Evolutionary conservation across 495 filamentous ascomycete genomes (phyloP), one percentile per base, ranked within the genome.

Genomic region (Aspergillus sclerotiicarbonarius): DNA sequence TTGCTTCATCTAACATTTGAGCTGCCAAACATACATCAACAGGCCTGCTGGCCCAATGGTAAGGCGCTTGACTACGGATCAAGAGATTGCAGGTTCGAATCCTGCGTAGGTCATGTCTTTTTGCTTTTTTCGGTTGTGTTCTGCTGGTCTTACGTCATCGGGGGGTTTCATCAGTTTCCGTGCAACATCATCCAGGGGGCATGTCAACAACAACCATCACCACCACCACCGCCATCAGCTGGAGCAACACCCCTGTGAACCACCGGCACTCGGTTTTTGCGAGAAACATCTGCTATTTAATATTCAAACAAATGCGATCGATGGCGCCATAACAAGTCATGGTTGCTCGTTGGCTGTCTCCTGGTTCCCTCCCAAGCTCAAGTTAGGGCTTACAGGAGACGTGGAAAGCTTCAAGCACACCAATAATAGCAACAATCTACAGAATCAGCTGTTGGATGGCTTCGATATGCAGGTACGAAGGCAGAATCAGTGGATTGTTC

Each of bases 1-100:
- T 35, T 41, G 37, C 37, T 41, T 13, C 12, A 41, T n/a, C 15
- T 41, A 15, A n/a, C 8, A 7, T 4, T 35, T 35, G 8, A 7
- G 33, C 8, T 37, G 33, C 13, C 8, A 12, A n/a, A n/a, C 15
- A 1, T 6, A 15, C 13, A 41, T 41, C 37, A n/a, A 13, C 6
- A 15, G 72, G 66, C 73, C 74, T 66, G 74, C 75, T 85, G 79
- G 82, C 81, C 79, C 80, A 85, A 85, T 86, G 83, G 83, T 79
- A 86, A 86, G 83, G 82, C 82, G 82, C 81, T 85, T 85, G 83
- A 85, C 83, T 86, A 85, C 83, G 83, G 83, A 82, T 82, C 80
- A 82, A 82, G 77, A 82, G 80, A 82, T 82, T 82, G 74, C 74
- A 77, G 73, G 74, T 68, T 71, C 66, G 67, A 73, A 61, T 68